Conservation (phyloP, 108 stramenopile genomes). For the Asterionellopsis glacialis region DNA sequence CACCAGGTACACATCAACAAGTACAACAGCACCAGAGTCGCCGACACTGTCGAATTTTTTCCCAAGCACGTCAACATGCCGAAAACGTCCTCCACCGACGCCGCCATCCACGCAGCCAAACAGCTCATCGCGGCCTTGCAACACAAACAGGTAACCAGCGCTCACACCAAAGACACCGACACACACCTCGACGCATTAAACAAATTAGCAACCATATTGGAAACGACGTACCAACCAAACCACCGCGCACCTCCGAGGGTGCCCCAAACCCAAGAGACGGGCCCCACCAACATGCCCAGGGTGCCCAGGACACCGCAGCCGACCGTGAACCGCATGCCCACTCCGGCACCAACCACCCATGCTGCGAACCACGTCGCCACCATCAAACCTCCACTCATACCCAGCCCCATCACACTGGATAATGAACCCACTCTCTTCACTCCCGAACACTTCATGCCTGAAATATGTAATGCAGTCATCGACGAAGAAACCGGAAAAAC, state of each 20-base stretch:
- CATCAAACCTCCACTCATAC: background rate
- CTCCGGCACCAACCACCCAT: background rate
- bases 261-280: background rate
- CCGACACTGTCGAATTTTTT: slow-evolving; percentile 30
- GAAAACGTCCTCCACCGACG: slow-evolving; percentile 3
- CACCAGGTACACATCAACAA: slow-evolving; percentile 17
- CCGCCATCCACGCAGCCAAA: too few species aligned
- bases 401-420: background rate
- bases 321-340: background rate
- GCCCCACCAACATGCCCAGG: too few species aligned
- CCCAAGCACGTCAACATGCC: too few species aligned
- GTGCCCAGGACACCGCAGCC: background rate
- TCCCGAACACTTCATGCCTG: too few species aligned
- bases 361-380: background rate
- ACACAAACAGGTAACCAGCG: background rate
- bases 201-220: background rate
- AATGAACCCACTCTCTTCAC: too few species aligned
- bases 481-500: too few species aligned
- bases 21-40: slow-evolving; percentile 14
- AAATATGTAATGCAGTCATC: slow-evolving; percentile 18
- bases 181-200: slow-evolving; percentile 6
- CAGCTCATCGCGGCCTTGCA: background rate
- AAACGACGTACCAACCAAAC: too few species aligned
- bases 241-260: slow-evolving; percentile 3
- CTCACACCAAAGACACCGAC: background rate